These are phyloP conservation scores for Speleostelium caveatum DNA, from an alignment of 78 protist genomes.

Conservation along the genomic window DNA sequence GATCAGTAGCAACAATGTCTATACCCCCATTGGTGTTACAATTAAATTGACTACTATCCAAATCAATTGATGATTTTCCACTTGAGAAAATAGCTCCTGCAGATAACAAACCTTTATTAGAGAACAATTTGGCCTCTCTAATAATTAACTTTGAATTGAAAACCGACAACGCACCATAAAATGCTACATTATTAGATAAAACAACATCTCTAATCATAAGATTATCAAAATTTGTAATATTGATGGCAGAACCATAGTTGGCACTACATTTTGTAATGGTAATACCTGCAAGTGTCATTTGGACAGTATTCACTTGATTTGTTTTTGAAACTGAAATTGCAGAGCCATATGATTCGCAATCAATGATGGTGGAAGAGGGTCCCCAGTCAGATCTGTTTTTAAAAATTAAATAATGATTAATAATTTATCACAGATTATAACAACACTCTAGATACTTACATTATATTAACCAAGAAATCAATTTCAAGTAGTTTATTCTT, in stretches of 20 bases:
- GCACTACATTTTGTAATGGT: not conserved
- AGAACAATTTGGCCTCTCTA: not conserved
- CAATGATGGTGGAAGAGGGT: not conserved
- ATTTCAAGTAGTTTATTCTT: not conserved
- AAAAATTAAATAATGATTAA: not conserved
- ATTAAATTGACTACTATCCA: no score
- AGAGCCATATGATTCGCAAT: not conserved
- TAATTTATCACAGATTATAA: no score
- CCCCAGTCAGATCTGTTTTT: not conserved
- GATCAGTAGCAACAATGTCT: no score
- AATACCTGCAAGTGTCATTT: not conserved
- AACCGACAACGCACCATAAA: not conserved
- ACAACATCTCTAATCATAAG: no score
- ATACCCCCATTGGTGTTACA: no score
- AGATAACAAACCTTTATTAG: no score
- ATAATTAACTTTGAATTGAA: no score
- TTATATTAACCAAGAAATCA: no score
- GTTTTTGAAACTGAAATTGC: not conserved
- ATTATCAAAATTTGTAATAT: no score
- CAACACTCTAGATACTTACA: not conserved
- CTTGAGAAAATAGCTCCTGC: no score
- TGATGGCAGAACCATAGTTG: not conserved
- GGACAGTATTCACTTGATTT: no score
- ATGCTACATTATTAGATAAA: not conserved
- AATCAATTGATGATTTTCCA: no score